A percentile compares a stretch with the other conserved stretches of the same genome.
Conservation (phyloP, 768 basidiomycete genomes). For the Inosperma sp. region DNA sequence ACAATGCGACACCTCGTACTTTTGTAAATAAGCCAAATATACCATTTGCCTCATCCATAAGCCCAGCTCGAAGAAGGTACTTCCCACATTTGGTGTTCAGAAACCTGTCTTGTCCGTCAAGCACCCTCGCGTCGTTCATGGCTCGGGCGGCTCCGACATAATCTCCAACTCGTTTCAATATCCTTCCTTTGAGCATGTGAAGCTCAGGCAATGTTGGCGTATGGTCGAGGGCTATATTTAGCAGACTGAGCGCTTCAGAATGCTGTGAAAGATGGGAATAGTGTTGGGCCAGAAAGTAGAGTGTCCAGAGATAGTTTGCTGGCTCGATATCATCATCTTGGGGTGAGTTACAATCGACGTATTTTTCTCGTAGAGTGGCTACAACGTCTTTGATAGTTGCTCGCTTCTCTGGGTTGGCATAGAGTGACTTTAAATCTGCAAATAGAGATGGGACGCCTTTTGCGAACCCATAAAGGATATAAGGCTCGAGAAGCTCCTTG, state of each 20-base stretch:
- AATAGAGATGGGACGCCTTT: constrained; percentile 94
- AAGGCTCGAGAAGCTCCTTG: constrained; percentile 54
- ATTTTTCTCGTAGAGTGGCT: constrained; percentile 42
- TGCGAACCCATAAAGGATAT: constrained; percentile 63
- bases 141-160: constrained; percentile 63
- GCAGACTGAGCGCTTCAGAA: constrained; percentile 51
- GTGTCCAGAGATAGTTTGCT: constrained; percentile 86
- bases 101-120: constrained; percentile 95
- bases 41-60: constrained; percentile 67
- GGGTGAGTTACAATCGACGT: constrained; percentile 23
- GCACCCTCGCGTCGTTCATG: constrained; percentile 73
- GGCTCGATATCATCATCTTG: constrained; percentile 47
- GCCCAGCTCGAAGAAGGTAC: constrained; percentile 79
- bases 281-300: constrained; percentile 94
- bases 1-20: constrained; percentile 37
- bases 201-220: constrained; percentile 95
- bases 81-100: constrained; percentile 93
- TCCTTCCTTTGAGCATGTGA: constrained; percentile 73
- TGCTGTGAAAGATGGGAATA: constrained; percentile 59
- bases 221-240: constrained; percentile 67
- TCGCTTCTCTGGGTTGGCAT: constrained; percentile 60
- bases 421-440: constrained; percentile 84
- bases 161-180: constrained; percentile 86
- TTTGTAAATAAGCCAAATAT: constrained; percentile 89
- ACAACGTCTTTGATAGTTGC: constrained; percentile 64